Conservation (phyloP, 2,329 filamentous ascomycete genomes). For the Colletotrichum orbiculare region DNA sequence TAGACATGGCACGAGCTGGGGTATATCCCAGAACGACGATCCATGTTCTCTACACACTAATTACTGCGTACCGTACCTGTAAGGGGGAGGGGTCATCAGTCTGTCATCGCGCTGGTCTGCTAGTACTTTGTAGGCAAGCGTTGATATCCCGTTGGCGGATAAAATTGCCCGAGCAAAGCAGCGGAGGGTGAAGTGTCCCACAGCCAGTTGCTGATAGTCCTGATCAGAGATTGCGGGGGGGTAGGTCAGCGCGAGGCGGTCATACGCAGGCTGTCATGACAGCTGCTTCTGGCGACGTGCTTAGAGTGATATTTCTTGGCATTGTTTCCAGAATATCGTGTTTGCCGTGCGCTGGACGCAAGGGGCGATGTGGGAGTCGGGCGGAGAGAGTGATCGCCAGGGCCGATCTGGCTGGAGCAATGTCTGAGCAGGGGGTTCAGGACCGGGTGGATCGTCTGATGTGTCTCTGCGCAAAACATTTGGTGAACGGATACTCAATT, state of each 20-base stretch:
- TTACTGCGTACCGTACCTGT: neutral
- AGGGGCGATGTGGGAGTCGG: constrained; percentile 4
- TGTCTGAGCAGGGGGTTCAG: neutral
- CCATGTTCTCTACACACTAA: neutral
- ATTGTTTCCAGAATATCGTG: constrained; percentile 1
- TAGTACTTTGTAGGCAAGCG: neutral
- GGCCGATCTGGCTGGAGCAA: constrained; percentile 2
- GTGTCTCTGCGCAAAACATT: constrained; percentile 2
- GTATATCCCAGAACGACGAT: neutral
- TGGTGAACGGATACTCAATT: neutral
- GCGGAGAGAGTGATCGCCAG: no score
- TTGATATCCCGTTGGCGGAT: constrained; percentile 29
- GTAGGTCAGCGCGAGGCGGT: neutral
- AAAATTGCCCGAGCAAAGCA: constrained; percentile 9
- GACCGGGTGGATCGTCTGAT: constrained; percentile 15
- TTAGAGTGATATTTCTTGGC: neutral
- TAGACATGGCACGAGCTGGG: constrained; percentile 3
- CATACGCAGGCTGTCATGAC: neutral
- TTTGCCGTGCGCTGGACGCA: neutral
- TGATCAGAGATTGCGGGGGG: neutral
- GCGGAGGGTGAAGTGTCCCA: neutral
- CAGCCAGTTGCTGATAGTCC: neutral
- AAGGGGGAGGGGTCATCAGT: neutral
- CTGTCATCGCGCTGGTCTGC: constrained; percentile 1
- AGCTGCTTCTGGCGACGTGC: neutral